phyloP scores from a whole-genome alignment of 2,329 filamentous ascomycete species.

The Tolypocladium cylindrosporum region DNA sequence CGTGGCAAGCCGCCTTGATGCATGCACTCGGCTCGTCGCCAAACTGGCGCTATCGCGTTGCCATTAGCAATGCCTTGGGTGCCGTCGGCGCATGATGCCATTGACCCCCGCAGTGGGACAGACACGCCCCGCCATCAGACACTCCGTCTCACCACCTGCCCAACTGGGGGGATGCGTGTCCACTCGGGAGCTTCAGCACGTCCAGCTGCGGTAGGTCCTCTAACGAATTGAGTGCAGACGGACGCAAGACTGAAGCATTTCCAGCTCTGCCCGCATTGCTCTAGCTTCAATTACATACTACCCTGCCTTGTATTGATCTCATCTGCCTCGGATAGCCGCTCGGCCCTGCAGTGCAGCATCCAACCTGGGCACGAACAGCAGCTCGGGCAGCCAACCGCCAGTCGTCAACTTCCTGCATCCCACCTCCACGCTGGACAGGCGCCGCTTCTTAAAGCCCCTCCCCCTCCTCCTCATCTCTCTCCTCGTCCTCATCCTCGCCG shows the following conservation, averaged over 20 bases:
- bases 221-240: not conserved
- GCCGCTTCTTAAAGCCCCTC: constrained; percentile 15
- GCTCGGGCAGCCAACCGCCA: not conserved
- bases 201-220: not conserved
- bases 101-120: not conserved
- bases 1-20: no score
- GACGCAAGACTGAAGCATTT: not conserved
- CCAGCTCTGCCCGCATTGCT: not conserved
- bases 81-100: not conserved
- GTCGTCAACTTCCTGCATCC: not conserved
- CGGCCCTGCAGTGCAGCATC: not conserved
- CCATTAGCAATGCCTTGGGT: not conserved
- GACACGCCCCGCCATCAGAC: not conserved
- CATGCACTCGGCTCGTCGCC: no score
- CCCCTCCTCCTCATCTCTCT: constrained; percentile 32
- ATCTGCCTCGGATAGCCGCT: not conserved
- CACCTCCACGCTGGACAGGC: constrained; percentile 15
- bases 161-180: not conserved
- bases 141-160: not conserved
- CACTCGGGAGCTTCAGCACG: not conserved
- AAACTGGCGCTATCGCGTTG: not conserved
- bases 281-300: not conserved
- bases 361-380: not conserved
- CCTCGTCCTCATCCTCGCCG: constrained; percentile 46
- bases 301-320: not conserved